Evolutionary conservation across 192 early-diverging fungal species (phyloP).

Genomic region (Coemansia reversa): DNA sequence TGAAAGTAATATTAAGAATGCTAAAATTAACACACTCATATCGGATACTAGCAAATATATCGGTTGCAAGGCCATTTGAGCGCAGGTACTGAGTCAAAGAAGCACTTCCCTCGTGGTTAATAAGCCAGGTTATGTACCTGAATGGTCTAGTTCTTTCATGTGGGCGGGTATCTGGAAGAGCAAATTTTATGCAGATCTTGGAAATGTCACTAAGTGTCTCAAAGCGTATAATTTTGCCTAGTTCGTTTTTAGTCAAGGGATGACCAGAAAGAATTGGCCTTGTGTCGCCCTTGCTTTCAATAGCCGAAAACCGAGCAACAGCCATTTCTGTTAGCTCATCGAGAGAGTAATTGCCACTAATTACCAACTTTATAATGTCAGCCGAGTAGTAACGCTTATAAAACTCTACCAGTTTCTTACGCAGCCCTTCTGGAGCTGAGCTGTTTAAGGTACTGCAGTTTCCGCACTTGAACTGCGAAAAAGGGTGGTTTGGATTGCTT

Average conservation of each 20-base stretch:
- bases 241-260: constrained; percentile 66
- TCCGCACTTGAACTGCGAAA: constrained; percentile 79
- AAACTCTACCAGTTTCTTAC: constrained; percentile 78
- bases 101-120: constrained; percentile 80
- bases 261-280: constrained; percentile 59
- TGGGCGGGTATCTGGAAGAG: constrained; percentile 72
- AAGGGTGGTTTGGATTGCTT: constrained; percentile 68
- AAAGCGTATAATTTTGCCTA: constrained; percentile 64
- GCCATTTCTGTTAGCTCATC: constrained; percentile 75
- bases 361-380: constrained; percentile 84
- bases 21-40: constrained; percentile 5
- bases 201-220: constrained; percentile 75
- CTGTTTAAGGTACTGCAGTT: constrained; percentile 76
- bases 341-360: constrained; percentile 78
- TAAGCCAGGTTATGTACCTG: constrained; percentile 71
- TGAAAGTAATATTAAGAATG: constrained; percentile 11
- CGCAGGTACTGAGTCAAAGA: constrained; percentile 81
- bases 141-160: constrained; percentile 56
- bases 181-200: constrained; percentile 68
- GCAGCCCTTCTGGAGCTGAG: constrained; percentile 43
- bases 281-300: constrained; percentile 70
- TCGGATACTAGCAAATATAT: constrained; percentile 1
- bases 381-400: constrained; percentile 84
- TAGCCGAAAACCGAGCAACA: constrained; percentile 70
- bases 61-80: constrained; percentile 77